Percentiles rank a stretch among this genome's conserved stretches.
phyloP scores from a whole-genome alignment of 306 rosid genomes.

The Casuarina cunninghamiana region DNA sequence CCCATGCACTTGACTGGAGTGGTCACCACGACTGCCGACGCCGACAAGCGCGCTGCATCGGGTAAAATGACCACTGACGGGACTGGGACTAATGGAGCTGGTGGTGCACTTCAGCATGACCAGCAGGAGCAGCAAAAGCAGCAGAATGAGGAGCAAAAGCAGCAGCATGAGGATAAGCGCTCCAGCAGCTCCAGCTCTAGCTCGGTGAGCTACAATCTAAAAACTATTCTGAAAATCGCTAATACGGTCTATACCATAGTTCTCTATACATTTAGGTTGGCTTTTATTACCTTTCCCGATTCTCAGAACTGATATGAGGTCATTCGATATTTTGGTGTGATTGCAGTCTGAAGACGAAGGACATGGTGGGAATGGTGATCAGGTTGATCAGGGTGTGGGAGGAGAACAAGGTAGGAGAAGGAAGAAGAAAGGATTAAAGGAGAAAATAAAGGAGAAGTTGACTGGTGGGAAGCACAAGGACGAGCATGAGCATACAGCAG shows the following conservation, averaged over 20 bases:
- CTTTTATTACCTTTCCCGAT: too few relatives aligned
- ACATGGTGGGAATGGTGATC: conserved; percentile 34
- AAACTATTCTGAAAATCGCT: too few relatives aligned
- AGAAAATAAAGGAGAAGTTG: conserved; percentile 64
- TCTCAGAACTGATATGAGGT: too few relatives aligned
- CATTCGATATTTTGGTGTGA: not conserved
- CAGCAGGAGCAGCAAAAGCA: conserved; percentile 7
- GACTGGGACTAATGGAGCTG: not conserved
- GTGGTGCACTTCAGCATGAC: conserved; percentile 1
- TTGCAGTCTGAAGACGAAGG: conserved; percentile 73
- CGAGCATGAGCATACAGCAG: not conserved
- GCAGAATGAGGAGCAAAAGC: not conserved
- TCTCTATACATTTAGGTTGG: too few relatives aligned
- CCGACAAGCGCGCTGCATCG: not conserved
- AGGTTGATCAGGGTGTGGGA: not conserved
- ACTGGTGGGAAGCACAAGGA: conserved; percentile 34
- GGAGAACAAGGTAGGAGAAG: conserved; percentile 59
- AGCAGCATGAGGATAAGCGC: conserved; percentile 15
- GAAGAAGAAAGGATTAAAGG: conserved; percentile 66
- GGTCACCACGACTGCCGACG: conserved; percentile 35
- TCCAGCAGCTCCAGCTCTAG: conserved; percentile 55
- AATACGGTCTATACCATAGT: too few relatives aligned
- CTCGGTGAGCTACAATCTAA: conserved; percentile 39
- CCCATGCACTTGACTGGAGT: conserved; percentile 67
- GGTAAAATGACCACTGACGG: not conserved